phyloP scores from a whole-genome alignment of 164 flowering plant species.

The Buxus sempervirens region DNA sequence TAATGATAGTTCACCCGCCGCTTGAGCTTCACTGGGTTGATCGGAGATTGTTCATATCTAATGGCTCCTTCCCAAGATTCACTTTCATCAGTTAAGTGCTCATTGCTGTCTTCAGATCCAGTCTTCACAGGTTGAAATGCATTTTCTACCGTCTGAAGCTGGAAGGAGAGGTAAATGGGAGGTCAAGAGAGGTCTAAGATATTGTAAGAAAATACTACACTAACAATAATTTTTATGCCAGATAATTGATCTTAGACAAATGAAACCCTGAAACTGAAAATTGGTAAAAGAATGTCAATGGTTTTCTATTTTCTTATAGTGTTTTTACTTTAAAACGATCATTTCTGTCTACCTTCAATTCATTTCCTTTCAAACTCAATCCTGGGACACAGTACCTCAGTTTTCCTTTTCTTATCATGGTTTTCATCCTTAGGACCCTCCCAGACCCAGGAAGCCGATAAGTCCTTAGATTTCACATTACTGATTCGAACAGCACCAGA shows the following conservation, averaged over 20 bases:
- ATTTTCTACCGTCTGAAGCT: constrained; percentile 27
- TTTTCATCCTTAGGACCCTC: constrained; percentile 42
- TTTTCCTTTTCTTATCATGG: constrained; percentile 22
- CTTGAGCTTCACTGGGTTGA: constrained; percentile 60
- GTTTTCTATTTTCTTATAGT: background rate
- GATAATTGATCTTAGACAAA: background rate
- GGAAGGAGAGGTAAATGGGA: background rate
- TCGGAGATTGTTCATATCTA: constrained; percentile 20
- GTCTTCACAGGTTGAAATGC: constrained; percentile 21
- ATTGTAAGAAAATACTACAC: background rate
- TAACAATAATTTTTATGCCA: background rate
- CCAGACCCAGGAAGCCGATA: constrained; percentile 74
- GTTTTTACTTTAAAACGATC: background rate
- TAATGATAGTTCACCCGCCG: constrained; percentile 48
- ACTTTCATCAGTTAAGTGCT: constrained; percentile 22
- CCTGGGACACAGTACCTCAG: constrained; percentile 37
- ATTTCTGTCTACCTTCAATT: background rate
- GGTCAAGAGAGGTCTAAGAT: background rate
- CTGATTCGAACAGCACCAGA: constrained; percentile 54
- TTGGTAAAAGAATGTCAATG: background rate
- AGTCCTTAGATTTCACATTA: constrained; percentile 49
- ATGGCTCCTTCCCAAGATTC: constrained; percentile 24
- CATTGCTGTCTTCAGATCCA: constrained; percentile 21
- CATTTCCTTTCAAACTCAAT: constrained; percentile 4
- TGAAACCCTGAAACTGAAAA: background rate